Evolutionary conservation across 768 basidiomycete species (phyloP).

Genomic region (Boletus rubroflammeus): DNA sequence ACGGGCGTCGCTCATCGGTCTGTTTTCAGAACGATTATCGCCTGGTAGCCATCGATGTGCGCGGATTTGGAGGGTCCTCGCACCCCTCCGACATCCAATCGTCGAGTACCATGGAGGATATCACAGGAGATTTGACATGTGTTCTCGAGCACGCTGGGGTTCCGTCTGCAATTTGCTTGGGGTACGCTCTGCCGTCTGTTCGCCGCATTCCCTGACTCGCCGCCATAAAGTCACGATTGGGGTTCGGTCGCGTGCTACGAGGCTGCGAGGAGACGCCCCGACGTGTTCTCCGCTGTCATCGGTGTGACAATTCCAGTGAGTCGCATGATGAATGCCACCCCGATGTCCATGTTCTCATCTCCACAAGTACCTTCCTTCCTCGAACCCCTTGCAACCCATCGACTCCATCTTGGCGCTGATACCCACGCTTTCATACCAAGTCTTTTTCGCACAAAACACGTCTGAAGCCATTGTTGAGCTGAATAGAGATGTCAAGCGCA

Average conservation of each 20-base stretch:
- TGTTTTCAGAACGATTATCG: constrained; percentile 53
- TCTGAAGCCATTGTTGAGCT: constrained; percentile 50
- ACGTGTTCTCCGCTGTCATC: constrained; percentile 55
- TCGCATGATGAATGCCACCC: neutral
- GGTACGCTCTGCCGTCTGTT: constrained; percentile 37
- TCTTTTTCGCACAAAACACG: constrained; percentile 55
- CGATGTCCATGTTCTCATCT: neutral
- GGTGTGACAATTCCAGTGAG: constrained; percentile 60
- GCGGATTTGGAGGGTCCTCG: constrained; percentile 67
- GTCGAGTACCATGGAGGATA: constrained; percentile 57
- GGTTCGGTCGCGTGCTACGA: constrained; percentile 66
- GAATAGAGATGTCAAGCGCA: constrained; percentile 50
- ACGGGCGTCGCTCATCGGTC: neutral
- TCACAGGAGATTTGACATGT: constrained; percentile 62
- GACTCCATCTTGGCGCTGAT: constrained; percentile 38
- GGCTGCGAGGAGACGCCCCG: constrained; percentile 63
- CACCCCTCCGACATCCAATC: constrained; percentile 60
- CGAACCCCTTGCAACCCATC: constrained; percentile 45
- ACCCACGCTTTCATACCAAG: constrained; percentile 58
- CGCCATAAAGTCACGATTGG: constrained; percentile 65
- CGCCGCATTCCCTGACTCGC: neutral
- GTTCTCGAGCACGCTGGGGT: constrained; percentile 52
- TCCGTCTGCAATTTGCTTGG: constrained; percentile 53
- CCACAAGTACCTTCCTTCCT: constrained; percentile 56
- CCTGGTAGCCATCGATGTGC: constrained; percentile 58